Percentiles rank a stretch among this genome's conserved stretches.
Conservation (phyloP, 2,329 filamentous ascomycete genomes). For the Fusarium redolens region DNA sequence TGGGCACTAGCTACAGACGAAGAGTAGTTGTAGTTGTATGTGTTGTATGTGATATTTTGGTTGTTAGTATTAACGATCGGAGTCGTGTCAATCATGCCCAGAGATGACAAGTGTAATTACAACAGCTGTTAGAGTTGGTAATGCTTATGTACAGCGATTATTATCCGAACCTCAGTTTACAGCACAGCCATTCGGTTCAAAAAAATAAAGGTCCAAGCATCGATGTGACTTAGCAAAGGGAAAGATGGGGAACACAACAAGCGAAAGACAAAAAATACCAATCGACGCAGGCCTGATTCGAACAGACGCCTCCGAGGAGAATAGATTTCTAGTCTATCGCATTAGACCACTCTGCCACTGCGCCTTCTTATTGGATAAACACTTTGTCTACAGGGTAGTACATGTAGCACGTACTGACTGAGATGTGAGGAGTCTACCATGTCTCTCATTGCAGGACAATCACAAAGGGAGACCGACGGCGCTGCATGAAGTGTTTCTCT, state of each 20-base stretch:
- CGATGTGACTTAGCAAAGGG: neutral
- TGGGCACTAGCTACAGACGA: too few relatives aligned
- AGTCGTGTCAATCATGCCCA: too few relatives aligned
- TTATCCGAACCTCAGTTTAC: neutral
- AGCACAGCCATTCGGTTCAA: neutral
- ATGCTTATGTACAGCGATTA: too few relatives aligned
- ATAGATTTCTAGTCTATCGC: constrained; percentile 39
- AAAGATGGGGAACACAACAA: neutral
- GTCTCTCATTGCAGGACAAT: neutral
- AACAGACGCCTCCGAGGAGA: neutral
- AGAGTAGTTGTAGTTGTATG: too few relatives aligned
- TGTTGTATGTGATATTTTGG: too few relatives aligned
- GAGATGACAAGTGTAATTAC: too few relatives aligned
- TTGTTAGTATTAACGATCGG: too few relatives aligned
- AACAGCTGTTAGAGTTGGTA: too few relatives aligned
- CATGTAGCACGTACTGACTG: fast-evolving
- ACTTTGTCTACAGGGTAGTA: fast-evolving
- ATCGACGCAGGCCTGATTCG: constrained; percentile 36
- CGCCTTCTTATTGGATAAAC: constrained; percentile 25
- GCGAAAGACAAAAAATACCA: neutral
- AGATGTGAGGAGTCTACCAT: too few relatives aligned
- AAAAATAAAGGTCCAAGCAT: neutral
- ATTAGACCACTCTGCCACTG: constrained; percentile 38
- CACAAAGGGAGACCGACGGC: neutral
- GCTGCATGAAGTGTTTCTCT: too few relatives aligned